These are phyloP conservation scores for Codiaeum variegatum DNA, from an alignment of 441 rosid genomes.

Conservation along the genomic window DNA sequence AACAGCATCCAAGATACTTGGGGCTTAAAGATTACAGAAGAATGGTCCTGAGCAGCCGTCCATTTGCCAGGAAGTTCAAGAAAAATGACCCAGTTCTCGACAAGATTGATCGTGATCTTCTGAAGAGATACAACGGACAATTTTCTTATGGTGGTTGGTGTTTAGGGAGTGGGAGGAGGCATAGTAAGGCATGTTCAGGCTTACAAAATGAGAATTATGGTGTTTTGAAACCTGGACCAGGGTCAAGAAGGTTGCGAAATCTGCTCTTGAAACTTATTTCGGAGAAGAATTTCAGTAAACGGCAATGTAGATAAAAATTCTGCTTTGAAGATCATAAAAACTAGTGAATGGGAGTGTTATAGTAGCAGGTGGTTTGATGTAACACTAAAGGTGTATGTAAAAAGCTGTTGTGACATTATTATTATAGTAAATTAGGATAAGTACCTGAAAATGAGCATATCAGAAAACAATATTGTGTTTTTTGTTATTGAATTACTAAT, in stretches of 20 bases:
- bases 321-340: background rate
- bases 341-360: background rate
- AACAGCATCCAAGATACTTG: constrained; percentile 70
- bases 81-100: constrained; percentile 57
- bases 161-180: constrained; percentile 24
- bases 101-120: constrained; percentile 65
- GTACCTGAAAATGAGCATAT: background rate
- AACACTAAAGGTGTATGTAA: background rate
- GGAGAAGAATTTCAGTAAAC: constrained; percentile 43
- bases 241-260: constrained; percentile 64
- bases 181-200: constrained; percentile 29
- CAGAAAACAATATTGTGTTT: too few species aligned
- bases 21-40: constrained; percentile 59
- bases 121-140: constrained; percentile 36
- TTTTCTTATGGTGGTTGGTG: constrained; percentile 61
- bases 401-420: background rate
- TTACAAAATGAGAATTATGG: constrained; percentile 34
- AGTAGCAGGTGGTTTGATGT: background rate
- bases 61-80: constrained; percentile 88
- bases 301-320: constrained; percentile 59
- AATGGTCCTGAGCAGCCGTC: constrained; percentile 69
- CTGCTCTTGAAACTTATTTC: constrained; percentile 48
- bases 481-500: too few species aligned
- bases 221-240: constrained; percentile 58
- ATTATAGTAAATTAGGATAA: background rate